Percentiles rank a stretch among this genome's conserved stretches.
These are phyloP conservation scores for Talaromyces pinophilus DNA, from an alignment of 2,329 filamentous ascomycete species.

Conservation along the genomic window DNA sequence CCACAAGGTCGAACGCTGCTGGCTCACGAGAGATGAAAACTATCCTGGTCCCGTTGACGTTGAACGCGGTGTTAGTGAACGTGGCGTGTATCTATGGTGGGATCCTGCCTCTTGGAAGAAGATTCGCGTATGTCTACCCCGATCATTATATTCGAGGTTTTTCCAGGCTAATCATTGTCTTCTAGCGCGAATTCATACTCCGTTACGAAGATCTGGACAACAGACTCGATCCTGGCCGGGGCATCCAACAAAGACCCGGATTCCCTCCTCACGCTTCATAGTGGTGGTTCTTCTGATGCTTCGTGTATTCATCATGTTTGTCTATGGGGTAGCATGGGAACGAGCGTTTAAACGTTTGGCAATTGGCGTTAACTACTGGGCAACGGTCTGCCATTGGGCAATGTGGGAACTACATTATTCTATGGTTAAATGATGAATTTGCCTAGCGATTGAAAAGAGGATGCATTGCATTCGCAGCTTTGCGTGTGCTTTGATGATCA, in stretches of 20 bases:
- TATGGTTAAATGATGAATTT: slow-evolving; percentile 17
- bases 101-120: slow-evolving; percentile 54
- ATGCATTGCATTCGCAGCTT: slow-evolving; percentile 7
- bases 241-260: slow-evolving; percentile 36
- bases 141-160: background rate
- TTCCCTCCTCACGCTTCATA: slow-evolving; percentile 43
- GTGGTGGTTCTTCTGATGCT: slow-evolving; percentile 21
- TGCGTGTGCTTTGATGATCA: background rate
- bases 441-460: slow-evolving; percentile 10
- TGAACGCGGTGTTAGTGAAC: slow-evolving; percentile 51
- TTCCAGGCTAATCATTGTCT: slow-evolving; percentile 16
- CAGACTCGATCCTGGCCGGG: slow-evolving; percentile 44
- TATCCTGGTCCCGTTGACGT: slow-evolving; percentile 52
- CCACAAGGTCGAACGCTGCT: slow-evolving; percentile 55
- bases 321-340: slow-evolving; percentile 23
- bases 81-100: slow-evolving; percentile 55
- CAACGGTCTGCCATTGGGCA: slow-evolving; percentile 21
- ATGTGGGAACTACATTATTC: slow-evolving; percentile 21
- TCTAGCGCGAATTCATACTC: slow-evolving; percentile 51
- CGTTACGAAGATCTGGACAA: slow-evolving; percentile 54
- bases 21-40: slow-evolving; percentile 53
- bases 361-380: slow-evolving; percentile 19
- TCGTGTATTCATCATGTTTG: slow-evolving; percentile 21
- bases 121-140: slow-evolving; percentile 42
- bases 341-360: slow-evolving; percentile 20